These are phyloP conservation scores for Malus hybrid DNA, from an alignment of 331 rosid genomes.

Conservation along the genomic window DNA sequence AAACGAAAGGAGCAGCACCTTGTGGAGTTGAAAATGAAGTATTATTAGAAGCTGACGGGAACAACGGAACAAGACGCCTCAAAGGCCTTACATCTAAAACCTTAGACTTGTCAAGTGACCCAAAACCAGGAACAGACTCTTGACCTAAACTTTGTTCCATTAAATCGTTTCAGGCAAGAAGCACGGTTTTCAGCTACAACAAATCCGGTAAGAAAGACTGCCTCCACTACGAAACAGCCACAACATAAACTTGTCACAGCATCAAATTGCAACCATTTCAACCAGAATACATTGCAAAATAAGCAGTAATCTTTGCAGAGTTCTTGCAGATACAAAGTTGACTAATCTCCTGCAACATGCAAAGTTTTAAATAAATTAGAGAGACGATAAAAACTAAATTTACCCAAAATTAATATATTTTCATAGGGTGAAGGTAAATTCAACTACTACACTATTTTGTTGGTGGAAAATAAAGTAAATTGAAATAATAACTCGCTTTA, in stretches of 20 bases:
- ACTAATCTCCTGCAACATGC: constrained; percentile 10
- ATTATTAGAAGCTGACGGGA: constrained; percentile 55
- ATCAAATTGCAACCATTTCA: neutral
- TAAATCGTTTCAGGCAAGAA: constrained; percentile 19
- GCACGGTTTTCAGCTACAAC: neutral
- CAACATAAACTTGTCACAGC: neutral
- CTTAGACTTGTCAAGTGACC: constrained; percentile 70
- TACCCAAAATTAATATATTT: neutral
- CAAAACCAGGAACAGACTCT: constrained; percentile 38
- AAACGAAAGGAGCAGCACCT: constrained; percentile 81
- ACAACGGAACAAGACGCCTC: constrained; percentile 70
- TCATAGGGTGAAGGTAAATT: neutral
- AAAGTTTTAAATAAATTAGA: neutral
- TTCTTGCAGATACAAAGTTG: neutral
- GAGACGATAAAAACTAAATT: neutral
- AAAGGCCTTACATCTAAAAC: constrained; percentile 75
- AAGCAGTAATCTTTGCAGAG: neutral
- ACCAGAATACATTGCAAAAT: neutral
- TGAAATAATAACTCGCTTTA: neutral
- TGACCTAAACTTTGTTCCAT: constrained; percentile 65
- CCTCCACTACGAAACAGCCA: neutral
- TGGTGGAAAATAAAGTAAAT: neutral
- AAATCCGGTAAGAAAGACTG: neutral
- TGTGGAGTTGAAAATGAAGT: constrained; percentile 53
- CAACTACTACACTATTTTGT: neutral